Base-by-base conservation (phyloP, 805 yeast species). In the Nematodospora valgi region DNA sequence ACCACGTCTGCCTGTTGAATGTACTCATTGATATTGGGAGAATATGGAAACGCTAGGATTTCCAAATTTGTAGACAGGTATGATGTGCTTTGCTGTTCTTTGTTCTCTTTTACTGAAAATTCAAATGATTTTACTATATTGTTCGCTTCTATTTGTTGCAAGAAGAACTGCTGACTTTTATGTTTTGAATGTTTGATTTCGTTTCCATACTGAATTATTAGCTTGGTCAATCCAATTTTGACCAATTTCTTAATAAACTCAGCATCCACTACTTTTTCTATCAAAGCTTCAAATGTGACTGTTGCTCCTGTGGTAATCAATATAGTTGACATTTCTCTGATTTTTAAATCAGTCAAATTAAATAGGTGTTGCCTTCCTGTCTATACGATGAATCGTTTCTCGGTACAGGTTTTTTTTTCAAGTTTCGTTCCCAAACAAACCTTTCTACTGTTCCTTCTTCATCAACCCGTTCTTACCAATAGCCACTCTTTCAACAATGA, bases 301-400 rank as follows among this genome's bases (percentile, higher is more conserved):
- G 97, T 89, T 2, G 96, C 97, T 1, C 98, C 98, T 3, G 94
- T 83, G 0, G 94, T 82, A 4, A 89, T 81, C 22, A 89, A 61
- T 11, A 64, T 23, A 2, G 45, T 37, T 13, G 17, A 18, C 45
- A 37, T 39, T 17, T 4, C 8, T 14, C 12, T 9, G 13, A 9
- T 24, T n/a, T n/a, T n/a, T n/a, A n/a, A n/a, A n/a, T n/a, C n/a
- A n/a, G n/a, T n/a, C n/a, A n/a, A n/a, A n/a, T n/a, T n/a, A n/a
- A n/a, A n/a, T n/a, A n/a, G n/a, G 27, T 24, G 9, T 24, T 24
- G 9, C 12, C 24, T 20, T 20, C 16, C 12, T 6, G 13, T 9
- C 12, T 30, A 14, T 30, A 29, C 32, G 32, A 22, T 19, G 20
- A 10, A 21, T 10, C 30, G 30, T 16, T 4, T 32, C 35, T 32